phyloP scores from a whole-genome alignment of 2,329 filamentous ascomycete genomes.

The Colletotrichum truncatum region DNA sequence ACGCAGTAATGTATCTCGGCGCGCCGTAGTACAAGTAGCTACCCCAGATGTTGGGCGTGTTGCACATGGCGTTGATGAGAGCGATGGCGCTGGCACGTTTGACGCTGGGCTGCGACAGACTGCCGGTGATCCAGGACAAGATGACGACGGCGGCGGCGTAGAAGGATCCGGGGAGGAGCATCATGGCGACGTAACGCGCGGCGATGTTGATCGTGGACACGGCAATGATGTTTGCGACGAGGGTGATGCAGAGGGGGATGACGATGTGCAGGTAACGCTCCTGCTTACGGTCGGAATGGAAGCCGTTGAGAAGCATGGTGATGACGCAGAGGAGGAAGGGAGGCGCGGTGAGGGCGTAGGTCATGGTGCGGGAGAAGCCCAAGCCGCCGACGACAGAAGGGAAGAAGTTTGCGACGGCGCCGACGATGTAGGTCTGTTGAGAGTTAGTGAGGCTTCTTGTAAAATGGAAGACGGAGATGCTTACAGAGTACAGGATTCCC shows the following conservation, averaged over 20 bases:
- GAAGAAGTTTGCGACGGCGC: constrained; percentile 40
- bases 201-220: constrained; percentile 68
- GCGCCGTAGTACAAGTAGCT: constrained; percentile 38
- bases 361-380: constrained; percentile 33
- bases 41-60: constrained; percentile 40
- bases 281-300: constrained; percentile 75
- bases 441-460: background rate
- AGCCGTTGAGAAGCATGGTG: constrained; percentile 46
- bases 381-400: constrained; percentile 35
- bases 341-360: constrained; percentile 34
- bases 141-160: constrained; percentile 38
- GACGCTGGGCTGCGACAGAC: constrained; percentile 34
- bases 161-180: constrained; percentile 47
- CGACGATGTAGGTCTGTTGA: constrained; percentile 38
- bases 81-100: constrained; percentile 40
- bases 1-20: constrained; percentile 37
- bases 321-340: constrained; percentile 61
- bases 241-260: constrained; percentile 67
- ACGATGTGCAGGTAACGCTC: constrained; percentile 77
- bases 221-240: constrained; percentile 73
- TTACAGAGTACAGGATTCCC: constrained; percentile 39
- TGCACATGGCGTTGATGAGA: constrained; percentile 39
- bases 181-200: constrained; percentile 66
- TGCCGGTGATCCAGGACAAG: constrained; percentile 39
- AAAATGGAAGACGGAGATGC: background rate